Conservation (phyloP, 306 rosid genomes). For the Rosa rugosa region DNA sequence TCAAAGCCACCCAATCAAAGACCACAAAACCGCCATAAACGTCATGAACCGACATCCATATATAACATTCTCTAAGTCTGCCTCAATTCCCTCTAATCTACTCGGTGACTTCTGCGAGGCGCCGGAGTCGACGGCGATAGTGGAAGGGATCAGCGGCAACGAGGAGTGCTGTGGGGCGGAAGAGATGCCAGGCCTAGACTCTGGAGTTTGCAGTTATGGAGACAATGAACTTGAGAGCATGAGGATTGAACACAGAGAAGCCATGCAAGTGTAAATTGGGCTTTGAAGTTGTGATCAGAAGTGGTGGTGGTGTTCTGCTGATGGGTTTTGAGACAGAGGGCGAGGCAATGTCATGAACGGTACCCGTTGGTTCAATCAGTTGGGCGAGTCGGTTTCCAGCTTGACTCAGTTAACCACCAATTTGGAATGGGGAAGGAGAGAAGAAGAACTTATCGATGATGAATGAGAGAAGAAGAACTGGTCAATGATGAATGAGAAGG, state of each 20-base stretch:
- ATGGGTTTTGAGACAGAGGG: too few species aligned
- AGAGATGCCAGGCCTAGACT: constrained; percentile 37
- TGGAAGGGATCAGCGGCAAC: constrained; percentile 30
- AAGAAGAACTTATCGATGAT: too few species aligned
- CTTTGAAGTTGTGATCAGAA: too few species aligned
- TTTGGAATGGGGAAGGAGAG: too few species aligned
- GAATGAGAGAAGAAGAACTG: too few species aligned
- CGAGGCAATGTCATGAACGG: too few species aligned
- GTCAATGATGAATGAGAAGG: too few species aligned
- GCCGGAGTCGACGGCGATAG: constrained; percentile 28
- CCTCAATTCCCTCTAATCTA: constrained; percentile 44
- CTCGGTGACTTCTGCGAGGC: constrained; percentile 19
- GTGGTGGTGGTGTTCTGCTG: too few species aligned
- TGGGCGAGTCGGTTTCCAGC: too few species aligned
- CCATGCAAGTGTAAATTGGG: constrained; percentile 14
- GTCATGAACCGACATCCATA: constrained; percentile 77
- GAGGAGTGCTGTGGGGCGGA: constrained; percentile 33
- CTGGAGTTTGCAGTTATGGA: constrained; percentile 37
- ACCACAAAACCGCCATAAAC: constrained; percentile 78
- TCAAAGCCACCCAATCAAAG: constrained; percentile 62
- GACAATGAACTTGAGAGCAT: constrained; percentile 23
- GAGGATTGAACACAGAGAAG: constrained; percentile 25
- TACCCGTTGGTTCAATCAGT: too few species aligned
- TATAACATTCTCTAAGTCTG: constrained; percentile 51
- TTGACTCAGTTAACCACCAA: too few species aligned